phyloP scores from a whole-genome alignment of 2,329 filamentous ascomycete genomes.

The Arthrobotrys iridis region DNA sequence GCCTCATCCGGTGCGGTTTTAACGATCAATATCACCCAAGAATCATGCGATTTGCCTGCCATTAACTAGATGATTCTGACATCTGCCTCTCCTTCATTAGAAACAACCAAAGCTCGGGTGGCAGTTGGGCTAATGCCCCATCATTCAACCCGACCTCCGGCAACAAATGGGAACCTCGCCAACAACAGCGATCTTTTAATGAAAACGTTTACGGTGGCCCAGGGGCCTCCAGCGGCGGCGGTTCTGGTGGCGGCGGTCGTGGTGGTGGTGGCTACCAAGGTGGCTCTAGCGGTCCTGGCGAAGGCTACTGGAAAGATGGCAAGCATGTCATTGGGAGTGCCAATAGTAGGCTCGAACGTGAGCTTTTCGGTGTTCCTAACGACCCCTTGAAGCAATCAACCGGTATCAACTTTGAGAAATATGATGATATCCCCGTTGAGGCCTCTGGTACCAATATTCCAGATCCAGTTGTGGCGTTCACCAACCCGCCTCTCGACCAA shows the following conservation, averaged over 20 bases:
- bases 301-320: constrained; percentile 95
- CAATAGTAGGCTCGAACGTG: constrained; percentile 90
- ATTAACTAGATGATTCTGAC: constrained; percentile 23
- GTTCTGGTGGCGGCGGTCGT: constrained; percentile 63
- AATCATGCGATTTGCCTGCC: constrained; percentile 13
- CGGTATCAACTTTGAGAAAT: constrained; percentile 99
- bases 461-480: constrained; percentile 89
- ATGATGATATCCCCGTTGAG: constrained; percentile 98
- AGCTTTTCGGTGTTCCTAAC: constrained; percentile 90
- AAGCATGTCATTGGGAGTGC: constrained; percentile 91
- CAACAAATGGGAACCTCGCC: constrained; percentile 58
- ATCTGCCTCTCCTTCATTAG: constrained; percentile 4
- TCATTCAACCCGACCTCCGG: constrained; percentile 54
- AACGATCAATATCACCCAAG: neutral
- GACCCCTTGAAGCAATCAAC: constrained; percentile 95
- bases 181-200: constrained; percentile 66
- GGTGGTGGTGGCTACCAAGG: constrained; percentile 67
- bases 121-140: constrained; percentile 56
- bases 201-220: constrained; percentile 71
- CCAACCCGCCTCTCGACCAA: constrained; percentile 92
- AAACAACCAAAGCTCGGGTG: constrained; percentile 23
- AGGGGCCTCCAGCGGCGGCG: constrained; percentile 60
- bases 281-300: constrained; percentile 87
- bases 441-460: constrained; percentile 93
- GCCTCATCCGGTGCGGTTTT: neutral